phyloP scores from a whole-genome alignment of 1,284 basidiomycete species.

The Malassezia brasiliensis region DNA sequence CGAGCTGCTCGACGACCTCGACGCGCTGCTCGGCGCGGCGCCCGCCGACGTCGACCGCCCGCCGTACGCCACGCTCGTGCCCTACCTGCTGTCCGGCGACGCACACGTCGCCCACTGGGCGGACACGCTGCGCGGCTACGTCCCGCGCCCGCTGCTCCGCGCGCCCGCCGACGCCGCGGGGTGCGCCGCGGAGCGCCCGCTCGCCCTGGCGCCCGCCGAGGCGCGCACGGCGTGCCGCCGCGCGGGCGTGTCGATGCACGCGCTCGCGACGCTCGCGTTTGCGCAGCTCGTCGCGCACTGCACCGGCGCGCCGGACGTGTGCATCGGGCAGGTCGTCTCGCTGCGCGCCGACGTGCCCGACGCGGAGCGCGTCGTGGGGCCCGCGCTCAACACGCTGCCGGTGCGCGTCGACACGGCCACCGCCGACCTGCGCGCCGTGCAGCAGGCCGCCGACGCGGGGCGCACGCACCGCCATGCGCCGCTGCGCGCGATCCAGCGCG shows the following conservation, averaged over 20 bases:
- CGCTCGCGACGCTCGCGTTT: constrained; percentile 33
- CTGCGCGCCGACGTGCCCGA: constrained; percentile 27
- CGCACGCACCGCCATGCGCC: constrained; percentile 31
- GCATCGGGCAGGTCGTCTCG: constrained; percentile 40
- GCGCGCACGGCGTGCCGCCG: constrained; percentile 14
- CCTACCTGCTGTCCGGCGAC: constrained; percentile 24
- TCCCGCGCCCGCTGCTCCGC: constrained; percentile 12
- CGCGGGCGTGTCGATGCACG: constrained; percentile 27
- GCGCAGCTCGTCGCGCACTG: constrained; percentile 29
- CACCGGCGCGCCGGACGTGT: constrained; percentile 24
- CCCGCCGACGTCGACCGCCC: background rate
- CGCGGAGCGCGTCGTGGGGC: constrained; percentile 32
- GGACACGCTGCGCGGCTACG: constrained; percentile 18
- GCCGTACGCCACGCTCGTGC: constrained; percentile 24
- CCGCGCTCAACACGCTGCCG: constrained; percentile 39
- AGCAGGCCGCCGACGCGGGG: constrained; percentile 26
- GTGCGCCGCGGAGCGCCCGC: constrained; percentile 2
- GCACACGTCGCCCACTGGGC: constrained; percentile 27
- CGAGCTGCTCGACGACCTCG: constrained; percentile 36
- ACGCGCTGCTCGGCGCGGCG: constrained; percentile 13
- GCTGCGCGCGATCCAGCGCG: constrained; percentile 26
- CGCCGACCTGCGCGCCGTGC: constrained; percentile 18
- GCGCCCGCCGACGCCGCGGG: background rate
- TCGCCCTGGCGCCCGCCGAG: background rate
- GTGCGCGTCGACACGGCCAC: constrained; percentile 19